A percentile compares a stretch with the other conserved stretches of the same genome.
These are phyloP conservation scores for Tylopilus sp. DNA, from an alignment of 768 basidiomycete species.

Conservation along the genomic window DNA sequence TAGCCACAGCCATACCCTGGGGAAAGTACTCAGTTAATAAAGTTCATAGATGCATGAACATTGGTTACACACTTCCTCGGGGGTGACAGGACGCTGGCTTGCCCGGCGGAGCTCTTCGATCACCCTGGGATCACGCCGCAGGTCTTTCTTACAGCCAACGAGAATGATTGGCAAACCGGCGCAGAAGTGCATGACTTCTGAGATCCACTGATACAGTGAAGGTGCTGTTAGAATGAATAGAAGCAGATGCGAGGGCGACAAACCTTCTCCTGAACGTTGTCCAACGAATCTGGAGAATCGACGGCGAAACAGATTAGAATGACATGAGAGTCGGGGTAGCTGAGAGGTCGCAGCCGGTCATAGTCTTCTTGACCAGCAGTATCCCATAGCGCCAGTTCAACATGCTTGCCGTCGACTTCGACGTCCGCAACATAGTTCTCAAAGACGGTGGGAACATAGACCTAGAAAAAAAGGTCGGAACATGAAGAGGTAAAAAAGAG, in stretches of 20 bases:
- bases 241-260: constrained; percentile 25
- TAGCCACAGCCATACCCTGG: constrained; percentile 90
- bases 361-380: constrained; percentile 99
- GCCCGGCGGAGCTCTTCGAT: constrained; percentile 94
- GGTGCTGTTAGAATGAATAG: constrained; percentile 7
- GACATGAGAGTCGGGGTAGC: constrained; percentile 99
- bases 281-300: constrained; percentile 96
- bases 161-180: constrained; percentile 92
- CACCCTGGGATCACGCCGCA: constrained; percentile 88
- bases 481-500: neutral
- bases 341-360: constrained; percentile 95
- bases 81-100: constrained; percentile 90
- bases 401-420: constrained; percentile 97
- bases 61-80: constrained; percentile 68
- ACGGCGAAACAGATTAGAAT: constrained; percentile 99
- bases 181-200: constrained; percentile 98
- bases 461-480: constrained; percentile 45
- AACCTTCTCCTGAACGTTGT: constrained; percentile 99
- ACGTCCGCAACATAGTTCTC: constrained; percentile 99
- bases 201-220: constrained; percentile 75
- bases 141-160: constrained; percentile 99
- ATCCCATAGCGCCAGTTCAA: constrained; percentile 99
- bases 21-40: neutral
- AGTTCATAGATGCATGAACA: neutral
- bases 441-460: constrained; percentile 98